Evolutionary conservation across 306 rosid genomes (phyloP).

Genomic region (Rubus idaeus): DNA sequence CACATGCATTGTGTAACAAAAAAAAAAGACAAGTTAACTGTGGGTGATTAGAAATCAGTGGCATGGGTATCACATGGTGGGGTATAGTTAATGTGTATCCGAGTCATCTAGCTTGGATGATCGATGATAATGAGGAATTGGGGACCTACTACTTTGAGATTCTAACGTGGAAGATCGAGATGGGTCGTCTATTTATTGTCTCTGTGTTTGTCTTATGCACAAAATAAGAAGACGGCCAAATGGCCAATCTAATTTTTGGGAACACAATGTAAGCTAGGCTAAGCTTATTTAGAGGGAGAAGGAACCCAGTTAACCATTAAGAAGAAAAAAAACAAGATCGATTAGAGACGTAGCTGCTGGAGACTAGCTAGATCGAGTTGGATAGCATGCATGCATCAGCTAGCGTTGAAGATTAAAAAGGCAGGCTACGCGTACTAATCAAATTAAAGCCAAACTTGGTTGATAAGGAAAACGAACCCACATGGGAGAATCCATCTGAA

Average conservation of each 20-base stretch:
- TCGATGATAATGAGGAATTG: too few species aligned
- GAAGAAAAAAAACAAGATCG: too few species aligned
- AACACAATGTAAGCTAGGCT: too few species aligned
- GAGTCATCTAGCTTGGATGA: slow-evolving; percentile 27
- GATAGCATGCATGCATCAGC: not conserved
- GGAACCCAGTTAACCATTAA: too few species aligned
- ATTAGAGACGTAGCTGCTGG: too few species aligned
- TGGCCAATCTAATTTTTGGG: not conserved
- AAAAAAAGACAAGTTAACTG: not conserved
- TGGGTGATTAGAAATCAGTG: slow-evolving; percentile 10
- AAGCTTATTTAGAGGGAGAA: too few species aligned
- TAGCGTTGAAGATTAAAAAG: not conserved
- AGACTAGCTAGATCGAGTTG: too few species aligned
- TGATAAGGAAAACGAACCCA: slow-evolving; percentile 60
- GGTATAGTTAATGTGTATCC: slow-evolving; percentile 22
- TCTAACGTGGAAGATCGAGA: slow-evolving; percentile 19
- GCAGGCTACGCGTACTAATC: not conserved
- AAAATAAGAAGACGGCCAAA: not conserved
- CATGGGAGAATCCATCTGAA: slow-evolving; percentile 46
- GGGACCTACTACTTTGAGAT: slow-evolving; percentile 12
- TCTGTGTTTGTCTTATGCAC: slow-evolving; percentile 7
- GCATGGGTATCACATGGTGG: slow-evolving; percentile 48
- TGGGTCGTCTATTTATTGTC: slow-evolving; percentile 16
- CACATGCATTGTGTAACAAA: slow-evolving; percentile 5
- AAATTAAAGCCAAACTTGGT: slow-evolving; percentile 33